Evolutionary conservation across 345 rosid genomes (phyloP), one percentile per base, ranked within the genome.

Genomic region (Aegle marmelos): DNA sequence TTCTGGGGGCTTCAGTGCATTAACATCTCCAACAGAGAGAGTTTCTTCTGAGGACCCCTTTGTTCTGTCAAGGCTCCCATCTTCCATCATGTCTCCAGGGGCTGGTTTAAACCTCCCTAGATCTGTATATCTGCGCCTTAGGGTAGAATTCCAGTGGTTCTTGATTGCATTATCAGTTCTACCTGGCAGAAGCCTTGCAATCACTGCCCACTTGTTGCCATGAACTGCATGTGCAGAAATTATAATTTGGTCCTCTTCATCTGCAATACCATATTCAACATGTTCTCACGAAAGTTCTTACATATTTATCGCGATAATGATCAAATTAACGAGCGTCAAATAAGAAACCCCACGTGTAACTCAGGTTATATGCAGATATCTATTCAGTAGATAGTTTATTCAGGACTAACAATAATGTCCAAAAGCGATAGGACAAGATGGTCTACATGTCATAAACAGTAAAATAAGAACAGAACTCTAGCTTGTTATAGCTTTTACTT

Each of bases 191-290:
- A 89, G 86, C 79, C 87, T 91, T 2, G 98, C 93, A 60, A 95
- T 95, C 14, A 83, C 93, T 1, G 95, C 97, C 99, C 99, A 95
- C 82, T 93, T 95, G 90, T 95, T 95, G 21, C 97, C 99, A 70
- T 93, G 92, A 66, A 85, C 73, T 21, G 89, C 85, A 70, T 94
- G 97, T 31, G 92, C 94, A 27, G 86, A 76, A 59, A 93, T 87
- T 27, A 95, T 93, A 75, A 90, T 86, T 16, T 39, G 82, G 66
- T 95, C 99, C 85, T 95, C 98, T 82, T 92, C 97, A 64, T 89
- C 98, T 95, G 84, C 82, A 85, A 7, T 60, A 54, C 53, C 62
- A 80, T 41, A 65, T 63, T 63, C 19, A 30, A 69, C 34, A 53
- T 16, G 63, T 53, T 65, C n/a, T 65, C 45, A 59, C 57, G 37